These are phyloP conservation scores for Gilbertella persicaria DNA, from an alignment of 371 early-diverging fungal genomes.

Conservation along the genomic window DNA sequence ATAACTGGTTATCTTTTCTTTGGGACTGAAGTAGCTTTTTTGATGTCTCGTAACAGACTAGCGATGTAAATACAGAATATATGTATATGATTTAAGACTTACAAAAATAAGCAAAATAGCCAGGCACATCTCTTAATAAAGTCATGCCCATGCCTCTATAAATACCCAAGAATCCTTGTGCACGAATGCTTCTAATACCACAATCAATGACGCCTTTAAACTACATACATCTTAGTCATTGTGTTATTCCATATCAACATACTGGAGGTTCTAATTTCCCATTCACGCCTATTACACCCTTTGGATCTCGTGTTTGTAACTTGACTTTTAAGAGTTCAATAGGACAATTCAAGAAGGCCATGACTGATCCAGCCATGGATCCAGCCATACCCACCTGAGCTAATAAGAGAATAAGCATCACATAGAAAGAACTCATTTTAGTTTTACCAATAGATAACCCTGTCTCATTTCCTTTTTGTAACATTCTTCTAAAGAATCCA, in stretches of 20 bases:
- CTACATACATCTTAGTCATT: constrained; percentile 15
- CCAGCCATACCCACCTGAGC: constrained; percentile 73
- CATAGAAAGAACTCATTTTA: not conserved
- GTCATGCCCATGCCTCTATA: constrained; percentile 84
- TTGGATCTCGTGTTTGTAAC: constrained; percentile 72
- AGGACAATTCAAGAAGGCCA: constrained; percentile 83
- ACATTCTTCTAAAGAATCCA: constrained; percentile 67
- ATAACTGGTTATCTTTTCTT: constrained; percentile 48
- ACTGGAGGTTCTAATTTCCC: constrained; percentile 49
- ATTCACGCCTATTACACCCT: constrained; percentile 36
- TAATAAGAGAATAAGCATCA: constrained; percentile 10
- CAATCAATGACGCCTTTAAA: constrained; percentile 79
- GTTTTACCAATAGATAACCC: constrained; percentile 44
- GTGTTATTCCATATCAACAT: constrained; percentile 21
- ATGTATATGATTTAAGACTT: constrained; percentile 13
- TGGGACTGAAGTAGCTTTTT: constrained; percentile 56
- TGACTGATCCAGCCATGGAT: constrained; percentile 77
- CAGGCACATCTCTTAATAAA: constrained; percentile 78
- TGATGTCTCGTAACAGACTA: constrained; percentile 66
- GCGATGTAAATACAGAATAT: not conserved
- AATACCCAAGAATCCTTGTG: constrained; percentile 69
- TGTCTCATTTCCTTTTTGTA: constrained; percentile 49
- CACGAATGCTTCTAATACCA: constrained; percentile 65
- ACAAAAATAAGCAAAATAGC: constrained; percentile 83
- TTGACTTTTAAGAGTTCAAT: constrained; percentile 85